Evolutionary conservation across 192 early-diverging fungal genomes (phyloP), one percentile per base, ranked within the genome.

Genomic region (Diversispora eburnea): DNA sequence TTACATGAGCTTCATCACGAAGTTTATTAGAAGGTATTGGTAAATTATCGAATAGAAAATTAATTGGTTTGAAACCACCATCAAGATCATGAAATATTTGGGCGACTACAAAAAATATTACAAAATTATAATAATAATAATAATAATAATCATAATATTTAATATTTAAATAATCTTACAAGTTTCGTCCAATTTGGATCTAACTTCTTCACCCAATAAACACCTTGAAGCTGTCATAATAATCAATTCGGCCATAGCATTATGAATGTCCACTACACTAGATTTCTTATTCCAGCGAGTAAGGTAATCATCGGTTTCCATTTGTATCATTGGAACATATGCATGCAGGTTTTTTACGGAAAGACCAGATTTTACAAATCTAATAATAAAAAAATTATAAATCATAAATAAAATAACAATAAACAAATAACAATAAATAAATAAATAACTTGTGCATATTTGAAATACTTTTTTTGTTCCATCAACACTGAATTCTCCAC

Each of bases 11-110:
- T 42, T 79, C 79, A 82, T 96, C 95, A 72, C 95, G 92, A 45
- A 85, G 84, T 76, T 89, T 88, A 85, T 96, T 96, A 22, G 86
- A 84, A 20, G 93, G 94, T 39, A 95, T 87, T 45, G 97, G 97
- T 57, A 99, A 84, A 87, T 93, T 93, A 66, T 89, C 83, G 78
- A 99, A 95, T 76, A 98, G 84, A 67, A 97, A 93, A 84, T 97
- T 96, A 79, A 99, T 88, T 54, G 97, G 97, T 51, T 90, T 86
- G 77, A 99, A 94, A 66, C 95, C 95, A 56, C 86, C 84, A 82
- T 99, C 97, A 43, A 99, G 86, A 77, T 96, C 93, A 82, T 95
- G 91, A 88, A 95, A 99, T 25, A 96, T 84, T 65, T 95, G 85
- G 13, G 97, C 95, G 54, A 97, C 88, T 88, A 82, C 78, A 8